A percentile compares a stretch with the other conserved stretches of the same genome.
Evolutionary conservation across 1,284 basidiomycete genomes (phyloP).

Genomic region (Ceratobasidium sp.): DNA sequence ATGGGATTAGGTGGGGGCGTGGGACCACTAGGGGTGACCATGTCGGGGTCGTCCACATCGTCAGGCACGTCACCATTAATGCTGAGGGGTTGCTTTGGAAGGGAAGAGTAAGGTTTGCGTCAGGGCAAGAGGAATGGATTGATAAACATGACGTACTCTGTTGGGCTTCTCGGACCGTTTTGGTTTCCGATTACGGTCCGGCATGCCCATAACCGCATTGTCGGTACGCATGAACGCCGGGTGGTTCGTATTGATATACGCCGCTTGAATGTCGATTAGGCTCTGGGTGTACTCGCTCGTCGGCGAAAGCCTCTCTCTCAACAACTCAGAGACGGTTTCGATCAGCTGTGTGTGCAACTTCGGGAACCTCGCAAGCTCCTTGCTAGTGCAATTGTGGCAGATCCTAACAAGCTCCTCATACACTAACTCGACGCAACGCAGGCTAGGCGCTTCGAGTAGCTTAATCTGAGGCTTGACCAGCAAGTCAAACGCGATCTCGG

Average conservation of each 20-base stretch:
- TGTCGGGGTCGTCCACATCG: conserved; percentile 70
- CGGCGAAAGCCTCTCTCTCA: conserved; percentile 95
- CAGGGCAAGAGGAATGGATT: not conserved
- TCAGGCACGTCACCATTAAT: conserved; percentile 65
- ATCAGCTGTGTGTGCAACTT: conserved; percentile 93
- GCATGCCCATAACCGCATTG: conserved; percentile 60
- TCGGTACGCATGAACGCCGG: conserved; percentile 84
- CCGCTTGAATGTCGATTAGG: conserved; percentile 96
- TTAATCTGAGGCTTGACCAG: conserved; percentile 99
- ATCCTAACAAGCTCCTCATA: conserved; percentile 99
- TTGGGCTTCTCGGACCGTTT: conserved; percentile 27
- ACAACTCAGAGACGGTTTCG: conserved; percentile 96
- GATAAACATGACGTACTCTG: conserved; percentile 22
- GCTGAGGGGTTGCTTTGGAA: conserved; percentile 30
- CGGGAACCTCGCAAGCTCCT: conserved; percentile 99
- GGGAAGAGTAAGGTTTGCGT: conserved; percentile 28
- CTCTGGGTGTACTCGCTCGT: conserved; percentile 97
- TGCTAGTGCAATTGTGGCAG: conserved; percentile 96
- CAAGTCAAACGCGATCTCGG: conserved; percentile 97
- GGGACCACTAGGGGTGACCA: conserved; percentile 58
- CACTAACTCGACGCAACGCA: conserved; percentile 97
- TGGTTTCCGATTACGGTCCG: conserved; percentile 35
- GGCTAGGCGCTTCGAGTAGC: conserved; percentile 91
- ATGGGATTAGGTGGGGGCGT: conserved; percentile 55
- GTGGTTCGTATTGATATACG: conserved; percentile 99